phyloP scores from a whole-genome alignment of 106 monocot species.

The Amphibolis antarctica region DNA sequence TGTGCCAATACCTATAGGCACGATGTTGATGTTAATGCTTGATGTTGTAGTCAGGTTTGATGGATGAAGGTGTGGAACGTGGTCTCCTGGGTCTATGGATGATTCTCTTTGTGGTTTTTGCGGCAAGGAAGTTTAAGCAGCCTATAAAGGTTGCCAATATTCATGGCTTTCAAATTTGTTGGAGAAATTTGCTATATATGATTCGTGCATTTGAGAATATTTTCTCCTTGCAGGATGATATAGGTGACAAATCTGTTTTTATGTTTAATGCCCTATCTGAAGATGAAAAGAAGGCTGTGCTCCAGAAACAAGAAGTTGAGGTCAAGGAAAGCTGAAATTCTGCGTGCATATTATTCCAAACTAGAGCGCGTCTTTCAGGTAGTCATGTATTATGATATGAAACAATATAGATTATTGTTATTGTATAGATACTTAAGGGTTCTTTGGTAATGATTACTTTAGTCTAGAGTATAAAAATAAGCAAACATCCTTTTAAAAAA shows the following conservation, averaged over 20 bases:
- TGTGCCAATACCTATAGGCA: no score
- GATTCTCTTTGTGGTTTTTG: constrained; percentile 78
- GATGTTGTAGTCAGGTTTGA: constrained; percentile 49
- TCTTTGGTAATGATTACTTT: no score
- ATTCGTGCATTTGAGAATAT: background rate
- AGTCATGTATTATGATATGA: no score
- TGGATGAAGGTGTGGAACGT: constrained; percentile 56
- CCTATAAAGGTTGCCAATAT: constrained; percentile 73
- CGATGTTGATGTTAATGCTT: no score
- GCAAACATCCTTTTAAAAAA: no score
- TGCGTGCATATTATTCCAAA: no score
- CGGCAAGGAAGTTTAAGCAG: constrained; percentile 89
- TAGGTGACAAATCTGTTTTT: constrained; percentile 96
- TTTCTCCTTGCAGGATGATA: constrained; percentile 50
- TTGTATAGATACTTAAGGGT: no score
- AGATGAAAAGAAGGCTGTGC: constrained; percentile 52
- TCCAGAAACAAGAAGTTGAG: constrained; percentile 38
- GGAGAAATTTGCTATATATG: no score
- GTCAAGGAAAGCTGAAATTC: constrained; percentile 15
- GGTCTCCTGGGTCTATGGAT: constrained; percentile 74
- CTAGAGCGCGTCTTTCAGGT: no score
- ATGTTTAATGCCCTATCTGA: constrained; percentile 83
- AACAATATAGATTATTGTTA: no score
- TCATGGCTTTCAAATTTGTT: background rate
- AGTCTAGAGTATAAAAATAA: no score